Evolutionary conservation across 2,329 filamentous ascomycete genomes (phyloP).

Genomic region (Cordyceps tenuipes): DNA sequence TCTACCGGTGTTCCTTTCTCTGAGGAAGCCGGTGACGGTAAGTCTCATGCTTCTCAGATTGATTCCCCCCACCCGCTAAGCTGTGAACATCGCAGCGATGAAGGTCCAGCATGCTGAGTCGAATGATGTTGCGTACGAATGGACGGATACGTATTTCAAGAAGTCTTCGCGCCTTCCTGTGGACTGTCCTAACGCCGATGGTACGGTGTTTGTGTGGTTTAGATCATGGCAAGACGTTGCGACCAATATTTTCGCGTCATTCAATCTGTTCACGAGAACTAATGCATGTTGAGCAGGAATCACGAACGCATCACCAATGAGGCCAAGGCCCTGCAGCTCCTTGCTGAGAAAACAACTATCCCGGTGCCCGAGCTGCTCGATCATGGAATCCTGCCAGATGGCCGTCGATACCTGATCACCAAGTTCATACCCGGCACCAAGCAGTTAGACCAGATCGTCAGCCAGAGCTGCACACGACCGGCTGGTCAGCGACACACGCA

Average conservation of each 20-base stretch:
- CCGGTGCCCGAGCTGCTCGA: constrained; percentile 12
- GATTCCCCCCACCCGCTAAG: neutral
- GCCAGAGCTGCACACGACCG: no score
- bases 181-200: neutral
- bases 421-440: no score
- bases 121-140: neutral
- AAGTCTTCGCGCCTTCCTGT: neutral
- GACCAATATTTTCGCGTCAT: neutral
- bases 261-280: neutral
- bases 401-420: constrained; percentile 12
- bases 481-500: no score
- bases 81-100: neutral
- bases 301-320: constrained; percentile 14
- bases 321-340: constrained; percentile 8
- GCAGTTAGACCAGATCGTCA: no score
- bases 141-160: neutral
- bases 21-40: neutral
- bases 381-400: constrained; percentile 9
- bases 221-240: neutral
- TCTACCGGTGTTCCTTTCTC: no score
- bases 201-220: neutral
- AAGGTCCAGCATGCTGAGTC: neutral
- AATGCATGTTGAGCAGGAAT: neutral
- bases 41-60: neutral
- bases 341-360: neutral